phyloP scores from a whole-genome alignment of 2,329 filamentous ascomycete species.

The Chrysoporthe puriensis region DNA sequence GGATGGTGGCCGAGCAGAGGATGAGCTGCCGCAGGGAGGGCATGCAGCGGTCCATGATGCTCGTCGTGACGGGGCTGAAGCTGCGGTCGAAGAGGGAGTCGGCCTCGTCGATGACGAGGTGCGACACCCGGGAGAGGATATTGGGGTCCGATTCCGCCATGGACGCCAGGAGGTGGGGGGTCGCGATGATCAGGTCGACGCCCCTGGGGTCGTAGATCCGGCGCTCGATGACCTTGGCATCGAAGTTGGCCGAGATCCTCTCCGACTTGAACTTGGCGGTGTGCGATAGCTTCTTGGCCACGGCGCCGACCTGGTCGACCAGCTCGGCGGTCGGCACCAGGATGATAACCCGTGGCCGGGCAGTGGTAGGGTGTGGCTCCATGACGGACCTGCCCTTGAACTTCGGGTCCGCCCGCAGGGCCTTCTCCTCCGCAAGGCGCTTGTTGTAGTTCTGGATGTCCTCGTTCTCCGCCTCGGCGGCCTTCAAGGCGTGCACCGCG shows the following conservation, averaged over 20 bases:
- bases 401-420: constrained; percentile 56
- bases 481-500: constrained; percentile 81
- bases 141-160: constrained; percentile 91
- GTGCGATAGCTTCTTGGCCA: constrained; percentile 84
- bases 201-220: constrained; percentile 80
- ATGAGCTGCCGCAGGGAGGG: constrained; percentile 86
- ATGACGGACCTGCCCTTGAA: constrained; percentile 67
- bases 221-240: constrained; percentile 78
- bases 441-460: constrained; percentile 62
- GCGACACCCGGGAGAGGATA: constrained; percentile 85
- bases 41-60: constrained; percentile 78
- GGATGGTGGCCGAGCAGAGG: constrained; percentile 95
- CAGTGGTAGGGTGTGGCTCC: constrained; percentile 73
- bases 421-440: constrained; percentile 58
- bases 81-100: constrained; percentile 94
- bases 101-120: constrained; percentile 92
- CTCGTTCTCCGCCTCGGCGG: constrained; percentile 65
- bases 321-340: constrained; percentile 92
- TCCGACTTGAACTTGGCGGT: constrained; percentile 84
- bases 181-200: constrained; percentile 84
- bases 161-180: constrained; percentile 85
- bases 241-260: constrained; percentile 77
- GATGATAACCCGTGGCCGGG: constrained; percentile 80
- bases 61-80: constrained; percentile 81
- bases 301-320: constrained; percentile 80